Base-by-base conservation (phyloP, 1,284 basidiomycete species). In the Trichosporon sp. region DNA sequence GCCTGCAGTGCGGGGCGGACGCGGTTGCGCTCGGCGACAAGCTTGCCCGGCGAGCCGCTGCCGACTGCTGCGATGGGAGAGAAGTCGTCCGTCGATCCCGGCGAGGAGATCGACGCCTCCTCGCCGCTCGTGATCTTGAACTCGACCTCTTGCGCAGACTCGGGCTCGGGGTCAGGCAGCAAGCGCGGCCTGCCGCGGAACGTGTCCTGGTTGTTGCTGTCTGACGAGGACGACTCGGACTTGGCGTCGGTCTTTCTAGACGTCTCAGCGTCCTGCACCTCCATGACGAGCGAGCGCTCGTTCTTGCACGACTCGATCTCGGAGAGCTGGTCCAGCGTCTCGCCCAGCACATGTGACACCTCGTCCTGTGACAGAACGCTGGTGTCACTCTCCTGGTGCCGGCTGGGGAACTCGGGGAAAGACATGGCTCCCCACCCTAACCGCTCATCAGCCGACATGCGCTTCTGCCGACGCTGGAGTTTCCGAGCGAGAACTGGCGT, bases 371-470 rank as follows among this genome's bases (percentile, higher is more conserved):
- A 54, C 14, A 29, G 27, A 54, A 54, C n/a, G 49, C 49, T 57
- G 11, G 33, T 57, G 56, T 36, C 32, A 36, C 32, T 33, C 56
- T 57, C 56, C 25, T 31, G 49, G 19, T 31, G 49, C 13, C 49
- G 56, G 21, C 63, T 25, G 3, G 69, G 68, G 59, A 70, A 72
- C 40, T 72, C 70, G 4, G 73, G 71, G 54, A 71, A 71, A 6
- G 68, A 31, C 6, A 63, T 71, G 2, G 70, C 66, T 0, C 70
- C 74, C 74, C 74, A 74, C 9, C 69, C 69, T 13, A 72, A 57
- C 2, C 49, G 59, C 27, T 67, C 65, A 0, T 46, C 59, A 54
- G 49, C 27, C 25, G 49, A 54, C 4, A 54, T 9, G 27, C 49
- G 49, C 25, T 54, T 54, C 27, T 54, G 49, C 27, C 49, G 25